Base-by-base conservation (phyloP, 179 eudicot species). In the Dionaea muscipula region DNA sequence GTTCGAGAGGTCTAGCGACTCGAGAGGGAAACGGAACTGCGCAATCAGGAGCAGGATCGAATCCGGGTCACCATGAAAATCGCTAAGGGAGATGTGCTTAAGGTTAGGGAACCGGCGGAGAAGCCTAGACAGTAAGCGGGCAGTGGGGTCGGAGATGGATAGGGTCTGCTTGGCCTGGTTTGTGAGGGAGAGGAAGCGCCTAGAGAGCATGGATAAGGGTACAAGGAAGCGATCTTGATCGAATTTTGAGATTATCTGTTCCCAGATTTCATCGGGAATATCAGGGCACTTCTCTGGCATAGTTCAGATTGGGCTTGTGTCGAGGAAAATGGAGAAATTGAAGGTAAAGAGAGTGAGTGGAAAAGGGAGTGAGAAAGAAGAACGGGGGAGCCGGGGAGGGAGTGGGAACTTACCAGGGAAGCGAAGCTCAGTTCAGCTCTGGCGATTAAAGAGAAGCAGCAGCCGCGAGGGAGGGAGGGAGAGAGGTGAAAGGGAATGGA, bases 201-300 rank as follows among this genome's bases (percentile, higher is more conserved):
- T 76, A 27, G 70, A 76, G 25, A 77, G 79, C 1, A 72, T 45
- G 15, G 85, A 80, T 33, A 79, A 47, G 2, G 81, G 69, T 52
- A 68, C 75, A 43, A 76, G 66, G 65, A 73, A 40, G 22, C 66
- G 48, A 59, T 73, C 75, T 12, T 71, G 69, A 19, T 68, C 67
- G 16, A 76, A 52, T 0, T 61, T 12, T 38, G 78, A 63, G 24
- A 80, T 55, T 17, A 80, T 80, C 59, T 69, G 73, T 11, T 74
- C 85, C 85, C 85, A 80, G 57, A 75, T 73, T 66, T 80, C 85
- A 44, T 73, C 81, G 17, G 85, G 85, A 26, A 71, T 47, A 13
- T 75, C 80, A 28, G 23, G 54, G 25, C 26, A 48, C 61, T 52
- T 69, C 53, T 59, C 69, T 9, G 57, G 66, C 80, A 76, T 68